A percentile compares a stretch with the other conserved stretches of the same genome.
Evolutionary conservation across 2,329 filamentous ascomycete species (phyloP).

Genomic region (Blastomyces parvus): DNA sequence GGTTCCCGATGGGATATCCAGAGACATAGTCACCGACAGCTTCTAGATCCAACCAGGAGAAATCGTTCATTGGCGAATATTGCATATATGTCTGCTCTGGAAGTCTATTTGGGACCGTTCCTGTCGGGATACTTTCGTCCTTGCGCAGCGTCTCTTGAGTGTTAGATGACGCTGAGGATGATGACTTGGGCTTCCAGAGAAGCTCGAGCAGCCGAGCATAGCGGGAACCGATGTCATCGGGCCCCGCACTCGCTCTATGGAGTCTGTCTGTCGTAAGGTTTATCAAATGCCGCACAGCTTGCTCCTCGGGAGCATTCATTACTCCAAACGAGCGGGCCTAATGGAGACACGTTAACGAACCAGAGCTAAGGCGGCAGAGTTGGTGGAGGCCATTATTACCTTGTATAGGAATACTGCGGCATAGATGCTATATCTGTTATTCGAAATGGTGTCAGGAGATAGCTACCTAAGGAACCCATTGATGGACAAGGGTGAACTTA

Average conservation of each 20-base stretch:
- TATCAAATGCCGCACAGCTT: constrained; percentile 49
- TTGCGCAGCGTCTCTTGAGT: constrained; percentile 17
- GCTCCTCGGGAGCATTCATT: constrained; percentile 46
- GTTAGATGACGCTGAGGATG: constrained; percentile 19
- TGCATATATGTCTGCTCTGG: constrained; percentile 32
- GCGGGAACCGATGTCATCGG: constrained; percentile 51
- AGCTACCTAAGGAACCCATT: background rate
- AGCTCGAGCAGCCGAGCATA: constrained; percentile 53
- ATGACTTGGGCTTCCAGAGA: constrained; percentile 45
- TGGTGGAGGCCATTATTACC: constrained; percentile 25
- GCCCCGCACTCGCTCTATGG: constrained; percentile 48
- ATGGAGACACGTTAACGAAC: constrained; percentile 2
- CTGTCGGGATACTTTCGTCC: constrained; percentile 17
- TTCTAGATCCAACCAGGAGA: constrained; percentile 53
- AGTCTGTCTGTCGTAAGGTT: constrained; percentile 51
- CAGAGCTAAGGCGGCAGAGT: background rate
- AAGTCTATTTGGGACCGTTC: constrained; percentile 24
- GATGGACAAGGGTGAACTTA: constrained; percentile 31
- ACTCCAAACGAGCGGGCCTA: constrained; percentile 51
- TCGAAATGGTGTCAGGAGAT: constrained; percentile 11
- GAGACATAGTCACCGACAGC: constrained; percentile 51
- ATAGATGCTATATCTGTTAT: constrained; percentile 44
- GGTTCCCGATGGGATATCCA: constrained; percentile 32
- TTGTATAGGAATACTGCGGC: constrained; percentile 58
- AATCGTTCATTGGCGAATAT: constrained; percentile 44